Conservation (phyloP, 2,329 filamentous ascomycete genomes). For the Microdochium bolleyi region DNA sequence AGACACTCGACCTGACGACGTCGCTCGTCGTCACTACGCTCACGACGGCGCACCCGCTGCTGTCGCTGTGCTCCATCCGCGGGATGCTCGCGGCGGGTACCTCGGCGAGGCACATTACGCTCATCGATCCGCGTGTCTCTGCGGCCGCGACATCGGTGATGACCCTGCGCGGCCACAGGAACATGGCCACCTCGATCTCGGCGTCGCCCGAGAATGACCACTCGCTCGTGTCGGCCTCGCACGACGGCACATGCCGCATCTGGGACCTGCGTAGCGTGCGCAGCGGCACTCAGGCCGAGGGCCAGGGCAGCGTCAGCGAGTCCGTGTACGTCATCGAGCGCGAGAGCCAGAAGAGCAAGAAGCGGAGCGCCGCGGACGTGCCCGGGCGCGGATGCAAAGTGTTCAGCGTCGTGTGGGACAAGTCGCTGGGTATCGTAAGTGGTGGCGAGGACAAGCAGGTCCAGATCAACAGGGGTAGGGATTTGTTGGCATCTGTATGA, state of each 20-base stretch:
- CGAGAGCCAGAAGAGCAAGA: conserved; percentile 60
- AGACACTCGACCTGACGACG: conserved; percentile 86
- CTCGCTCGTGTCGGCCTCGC: conserved; percentile 79
- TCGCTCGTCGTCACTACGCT: conserved; percentile 70
- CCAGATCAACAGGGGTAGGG: conserved; percentile 74
- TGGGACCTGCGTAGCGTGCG: conserved; percentile 81
- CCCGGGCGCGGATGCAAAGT: conserved; percentile 86
- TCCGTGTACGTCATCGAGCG: conserved; percentile 68
- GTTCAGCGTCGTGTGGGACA: conserved; percentile 81
- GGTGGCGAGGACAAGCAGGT: conserved; percentile 90
- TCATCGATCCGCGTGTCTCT: conserved; percentile 82
- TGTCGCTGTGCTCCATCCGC: conserved; percentile 69
- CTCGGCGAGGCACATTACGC: conserved; percentile 76
- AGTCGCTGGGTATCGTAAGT: conserved; percentile 79
- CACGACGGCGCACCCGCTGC: conserved; percentile 74
- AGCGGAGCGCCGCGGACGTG: conserved; percentile 37
- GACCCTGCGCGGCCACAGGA: conserved; percentile 86
- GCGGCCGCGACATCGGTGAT: conserved; percentile 72
- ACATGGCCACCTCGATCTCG: conserved; percentile 50
- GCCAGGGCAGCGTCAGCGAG: conserved; percentile 60
- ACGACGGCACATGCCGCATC: conserved; percentile 86
- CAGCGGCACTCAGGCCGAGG: conserved; percentile 49
- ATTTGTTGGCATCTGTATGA: conserved; percentile 25
- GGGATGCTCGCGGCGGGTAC: conserved; percentile 68
- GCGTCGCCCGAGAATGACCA: conserved; percentile 60